Evolutionary conservation across 768 basidiomycete species (phyloP).

Genomic region (Lactarius pseudohatsudake): DNA sequence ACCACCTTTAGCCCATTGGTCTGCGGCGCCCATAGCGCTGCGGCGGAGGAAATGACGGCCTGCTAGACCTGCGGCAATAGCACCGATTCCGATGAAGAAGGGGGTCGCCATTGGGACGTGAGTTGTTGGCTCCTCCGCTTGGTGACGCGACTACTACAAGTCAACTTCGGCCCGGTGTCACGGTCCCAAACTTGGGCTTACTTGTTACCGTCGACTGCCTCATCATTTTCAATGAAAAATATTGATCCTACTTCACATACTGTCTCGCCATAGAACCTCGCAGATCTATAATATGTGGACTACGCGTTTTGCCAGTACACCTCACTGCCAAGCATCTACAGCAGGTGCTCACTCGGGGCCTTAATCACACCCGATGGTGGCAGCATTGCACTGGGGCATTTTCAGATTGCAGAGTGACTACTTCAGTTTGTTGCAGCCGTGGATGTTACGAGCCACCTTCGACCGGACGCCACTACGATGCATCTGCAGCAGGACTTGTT

Average conservation of each 20-base stretch:
- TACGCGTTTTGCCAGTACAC: background rate
- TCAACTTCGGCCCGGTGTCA: background rate
- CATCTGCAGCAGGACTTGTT: background rate
- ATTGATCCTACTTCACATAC: background rate
- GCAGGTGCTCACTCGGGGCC: background rate
- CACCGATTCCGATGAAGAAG: slow-evolving; percentile 71
- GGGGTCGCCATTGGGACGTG: slow-evolving; percentile 67
- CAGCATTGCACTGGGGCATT: background rate
- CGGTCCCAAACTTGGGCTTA: too few species aligned
- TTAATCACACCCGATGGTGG: background rate
- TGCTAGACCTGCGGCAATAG: slow-evolving; percentile 71
- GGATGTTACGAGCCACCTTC: background rate
- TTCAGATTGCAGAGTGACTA: background rate
- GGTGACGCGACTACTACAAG: background rate
- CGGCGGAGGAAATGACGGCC: slow-evolving; percentile 70
- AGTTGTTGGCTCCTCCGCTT: background rate
- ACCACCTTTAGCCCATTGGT: slow-evolving; percentile 90
- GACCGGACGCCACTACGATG: background rate
- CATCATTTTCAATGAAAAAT: background rate
- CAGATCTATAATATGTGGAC: background rate
- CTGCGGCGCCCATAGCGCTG: slow-evolving; percentile 63
- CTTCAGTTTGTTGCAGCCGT: background rate
- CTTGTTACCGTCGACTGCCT: too few species aligned
- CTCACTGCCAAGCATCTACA: background rate
- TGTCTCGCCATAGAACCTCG: background rate